Base-by-base conservation (phyloP, 768 basidiomycete species). In the Strobilomyces confusus region DNA sequence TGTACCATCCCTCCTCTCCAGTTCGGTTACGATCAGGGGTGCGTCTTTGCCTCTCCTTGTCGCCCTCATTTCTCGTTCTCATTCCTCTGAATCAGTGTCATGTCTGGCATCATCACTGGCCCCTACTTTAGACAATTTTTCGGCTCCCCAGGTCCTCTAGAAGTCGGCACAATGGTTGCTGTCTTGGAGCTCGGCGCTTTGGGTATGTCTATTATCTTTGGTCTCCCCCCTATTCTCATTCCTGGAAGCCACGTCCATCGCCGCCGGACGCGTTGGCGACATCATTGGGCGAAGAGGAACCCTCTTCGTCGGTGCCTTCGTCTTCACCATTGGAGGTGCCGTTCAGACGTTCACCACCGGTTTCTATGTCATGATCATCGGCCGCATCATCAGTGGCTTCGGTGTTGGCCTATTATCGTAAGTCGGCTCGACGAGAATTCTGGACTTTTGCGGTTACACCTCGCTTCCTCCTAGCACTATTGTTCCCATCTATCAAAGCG, bases 121-220 rank as follows among this genome's bases (percentile, higher is more conserved):
- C 87, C 87, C 20, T 80, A 91, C 69, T 92, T 92, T 71, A 81
- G 77, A 59, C 80, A 84, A 49, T 95, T 81, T 72, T 95, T 98
- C 75, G 74, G 89, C 55, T 79, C 84, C 19, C 94, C 92, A 17
- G 79, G 79, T 15, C 76, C 87, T 0, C 71, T 87, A 46, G 81
- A 87, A 62, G 70, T 93, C 22, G 94, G 92, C n/a, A 92, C 90
- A 19, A 93, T 98, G 88, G 93, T 97, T 37, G 91, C 94, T n/a
- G 86, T 95, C 6, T 74, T 95, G 32, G 93, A 98, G 71, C 79
- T 98, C 33, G 94, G 94, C 41, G 94, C 94, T 36, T 86, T 97
- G 68, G 78, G 92, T 91, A 64, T 40, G 84, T 73, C 48, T 40
- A 13, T 32, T 33, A 25, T n/a, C 19, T 40, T 9, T 22, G 29